Evolutionary conservation across 2,329 filamentous ascomycete species (phyloP), one percentile per base, ranked within the genome.

Genomic region (Scytalidium sp.): DNA sequence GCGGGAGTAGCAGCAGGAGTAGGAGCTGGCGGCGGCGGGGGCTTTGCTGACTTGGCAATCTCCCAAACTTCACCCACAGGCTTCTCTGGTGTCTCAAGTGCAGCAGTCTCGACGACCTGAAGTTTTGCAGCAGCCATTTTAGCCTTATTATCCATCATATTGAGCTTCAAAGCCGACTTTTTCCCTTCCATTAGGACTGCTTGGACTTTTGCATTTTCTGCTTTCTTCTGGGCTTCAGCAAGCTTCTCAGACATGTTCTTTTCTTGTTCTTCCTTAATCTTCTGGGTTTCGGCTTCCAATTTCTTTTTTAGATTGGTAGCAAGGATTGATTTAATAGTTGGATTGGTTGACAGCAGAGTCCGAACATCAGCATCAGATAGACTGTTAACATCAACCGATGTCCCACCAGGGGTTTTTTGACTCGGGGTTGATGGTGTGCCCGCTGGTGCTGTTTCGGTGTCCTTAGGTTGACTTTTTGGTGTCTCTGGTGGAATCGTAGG

Each of bases 21-120:
- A 22, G 43, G 48, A n/a, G 57, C 44, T 41, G 53, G 46, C 40
- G 60, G 43, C 27, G 57, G 51, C n/a, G 56, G 51, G 22, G 79
- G 74, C 64, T 82, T 87, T 10, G 83, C 79, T 47, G 71, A 75
- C 69, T 93, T 92, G 0, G 87, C 91, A 47, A 88, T 73, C 55
- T 87, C 84, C 88, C 90, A 97, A 0, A 97, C 92, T 67, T 97
- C 91, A 9, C 75, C 81, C 3, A 97, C 90, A 1, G 91, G 83
- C 64, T 84, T 85, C 60, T 93, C 78, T 0, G 93, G 93, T 1
- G 92, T 97, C 43, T 96, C 87, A n/a, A 78, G 79, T 0, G 87
- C 90, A 11, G 93, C 92, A 43, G 83, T 88, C 62, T 91, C 81
- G 3, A 97, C 88, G 1, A 94, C 82, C 1, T 81, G 79, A 25